Conservation (phyloP, 768 basidiomycete species). For the Lactarius tabidus region DNA sequence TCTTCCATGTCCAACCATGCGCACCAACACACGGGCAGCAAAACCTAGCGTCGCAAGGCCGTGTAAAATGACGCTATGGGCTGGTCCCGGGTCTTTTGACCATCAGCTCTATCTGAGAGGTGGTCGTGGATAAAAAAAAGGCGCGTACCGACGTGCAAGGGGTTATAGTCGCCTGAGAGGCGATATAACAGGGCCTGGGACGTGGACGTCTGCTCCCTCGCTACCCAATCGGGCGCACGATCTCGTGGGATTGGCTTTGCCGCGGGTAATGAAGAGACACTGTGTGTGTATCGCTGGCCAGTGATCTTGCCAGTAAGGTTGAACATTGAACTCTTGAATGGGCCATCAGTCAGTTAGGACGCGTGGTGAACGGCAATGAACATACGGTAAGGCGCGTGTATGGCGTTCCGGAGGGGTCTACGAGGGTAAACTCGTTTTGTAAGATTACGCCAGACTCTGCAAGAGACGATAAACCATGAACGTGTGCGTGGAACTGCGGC, state of each 20-base stretch:
- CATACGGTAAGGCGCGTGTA: constrained; percentile 43
- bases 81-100: constrained; percentile 69
- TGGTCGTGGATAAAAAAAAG: background rate
- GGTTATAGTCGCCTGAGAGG: constrained; percentile 51
- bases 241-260: constrained; percentile 37
- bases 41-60: constrained; percentile 82
- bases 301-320: constrained; percentile 42
- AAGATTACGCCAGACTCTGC: constrained; percentile 73
- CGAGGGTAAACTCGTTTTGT: constrained; percentile 57
- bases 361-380: background rate
- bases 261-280: constrained; percentile 36
- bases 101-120: constrained; percentile 56
- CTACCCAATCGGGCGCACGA: constrained; percentile 40
- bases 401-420: constrained; percentile 53
- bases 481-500: background rate
- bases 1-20: constrained; percentile 55
- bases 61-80: constrained; percentile 72
- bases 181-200: constrained; percentile 46
- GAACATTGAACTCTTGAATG: constrained; percentile 28
- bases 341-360: background rate
- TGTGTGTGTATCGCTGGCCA: constrained; percentile 39
- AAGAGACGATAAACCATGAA: background rate
- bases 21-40: constrained; percentile 70
- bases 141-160: constrained; percentile 43
- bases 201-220: constrained; percentile 39